Evolutionary conservation across 257 asterid genomes (phyloP).

Genomic region (Nicotiana undulata): DNA sequence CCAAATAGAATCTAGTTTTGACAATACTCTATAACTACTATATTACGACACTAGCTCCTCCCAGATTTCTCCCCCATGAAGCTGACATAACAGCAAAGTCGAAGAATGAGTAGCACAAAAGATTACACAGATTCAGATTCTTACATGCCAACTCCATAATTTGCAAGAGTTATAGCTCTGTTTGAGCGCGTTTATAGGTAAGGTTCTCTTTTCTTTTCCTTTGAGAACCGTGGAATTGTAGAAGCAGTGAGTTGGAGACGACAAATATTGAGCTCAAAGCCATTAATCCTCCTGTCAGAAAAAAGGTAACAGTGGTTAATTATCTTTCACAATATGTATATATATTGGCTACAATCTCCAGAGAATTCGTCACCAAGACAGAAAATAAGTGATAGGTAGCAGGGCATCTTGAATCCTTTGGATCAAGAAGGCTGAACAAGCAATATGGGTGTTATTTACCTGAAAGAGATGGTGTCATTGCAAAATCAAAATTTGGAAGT

Average conservation of each 20-base stretch:
- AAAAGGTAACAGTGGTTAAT: neutral
- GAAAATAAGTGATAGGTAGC: neutral
- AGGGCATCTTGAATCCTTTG: neutral
- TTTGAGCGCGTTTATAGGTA: constrained; percentile 10
- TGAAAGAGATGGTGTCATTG: constrained; percentile 96
- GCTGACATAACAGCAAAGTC: neutral
- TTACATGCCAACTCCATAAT: constrained; percentile 13
- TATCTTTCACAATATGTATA: neutral
- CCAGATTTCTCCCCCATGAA: neutral
- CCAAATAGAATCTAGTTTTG: neutral
- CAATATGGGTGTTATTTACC: constrained; percentile 27
- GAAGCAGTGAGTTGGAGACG: constrained; percentile 77
- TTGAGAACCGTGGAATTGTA: constrained; percentile 58
- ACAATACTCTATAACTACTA: neutral
- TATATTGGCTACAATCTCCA: neutral
- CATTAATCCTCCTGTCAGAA: constrained; percentile 77
- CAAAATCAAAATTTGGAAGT: constrained; percentile 88
- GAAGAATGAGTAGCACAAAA: neutral
- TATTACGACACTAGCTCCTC: neutral
- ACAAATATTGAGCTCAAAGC: constrained; percentile 91
- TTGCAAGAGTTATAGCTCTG: neutral
- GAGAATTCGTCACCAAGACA: neutral
- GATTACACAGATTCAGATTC: neutral
- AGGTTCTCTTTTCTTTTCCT: constrained; percentile 25
- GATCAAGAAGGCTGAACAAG: neutral